Evolutionary conservation across 441 rosid species (phyloP), one percentile per base, ranked within the genome.

Genomic region (Bruguiera hainesii): DNA sequence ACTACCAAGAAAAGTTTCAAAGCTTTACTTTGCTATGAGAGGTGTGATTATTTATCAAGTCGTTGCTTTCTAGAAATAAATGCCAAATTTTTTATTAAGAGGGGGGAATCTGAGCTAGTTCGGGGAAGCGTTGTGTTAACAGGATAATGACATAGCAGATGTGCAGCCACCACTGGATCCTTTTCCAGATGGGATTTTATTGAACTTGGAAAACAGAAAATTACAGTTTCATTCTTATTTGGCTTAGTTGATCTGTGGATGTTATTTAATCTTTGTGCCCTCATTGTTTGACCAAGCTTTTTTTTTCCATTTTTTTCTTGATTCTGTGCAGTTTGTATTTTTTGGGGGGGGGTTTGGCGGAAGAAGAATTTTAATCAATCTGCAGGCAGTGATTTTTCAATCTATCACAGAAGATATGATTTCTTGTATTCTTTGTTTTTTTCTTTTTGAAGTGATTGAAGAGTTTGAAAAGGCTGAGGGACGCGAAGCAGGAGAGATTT

Each of bases 11-110:
- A 91, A 73, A 82, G 72, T 78, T 63, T 80, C 87, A 19, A 87
- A 87, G 85, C 91, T 91, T 66, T 91, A 82, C 78, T 89, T 84
- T 67, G 87, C 96, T 11, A 83, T 86, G 88, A 85, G 97, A 87
- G 91, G 97, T 91, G 62, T 49, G 72, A n/a, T 57, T 37, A 65
- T 26, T 66, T 64, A 35, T 60, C 50, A 4, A 3, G 6, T 61
- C 28, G 20, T 59, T 15, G 35, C 37, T 56, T 70, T 58, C 39
- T 16, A 7, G 37, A 21, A 20, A 4, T 37, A 52, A 42, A 29
- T 20, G 46, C 26, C 19, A 60, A 49, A 3, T 20, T 0, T 10
- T 6, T 39, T n/a, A 67, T 48, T 18, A 6, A 4, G 35, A n/a
- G 28, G 13, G 29, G 16, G 18, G 6, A 21, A 29, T 37, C 20